Evolutionary conservation across 306 rosid genomes (phyloP), one percentile per base, ranked within the genome.

Genomic region (Biancaea sappan): DNA sequence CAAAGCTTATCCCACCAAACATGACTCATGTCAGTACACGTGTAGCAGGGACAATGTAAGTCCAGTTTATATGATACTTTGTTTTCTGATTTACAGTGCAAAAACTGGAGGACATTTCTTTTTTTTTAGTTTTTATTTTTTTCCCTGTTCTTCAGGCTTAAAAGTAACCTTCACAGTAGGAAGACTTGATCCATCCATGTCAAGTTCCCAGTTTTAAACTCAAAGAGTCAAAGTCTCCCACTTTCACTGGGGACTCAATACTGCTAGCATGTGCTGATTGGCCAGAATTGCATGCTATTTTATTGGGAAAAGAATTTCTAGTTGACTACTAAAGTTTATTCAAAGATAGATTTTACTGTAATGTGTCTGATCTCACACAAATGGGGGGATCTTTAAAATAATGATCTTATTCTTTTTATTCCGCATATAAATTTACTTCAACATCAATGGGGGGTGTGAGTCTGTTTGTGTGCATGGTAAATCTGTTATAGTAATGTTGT

Each of bases 21-120:
- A 69, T 85, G 84, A 85, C 97, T 79, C 99, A 94, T 22, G 91
- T 92, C 65, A 94, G 98, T 80, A 94, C 99, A n/a, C 97, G 99
- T 19, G 99, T 94, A 47, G 99, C 99, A 21, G 99, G 99, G 87
- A 94, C 99, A 32, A 64, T 94, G 99, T 94, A 81, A 88, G 97
- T 74, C 16, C 60, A 35, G 16, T 19, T 5, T 22, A 44, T 52
- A 28, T 41, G 53, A 37, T 58, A 44, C 47, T 69, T 28, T 43
- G 43, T 19, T 21, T 61, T 58, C n/a, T 60, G 28, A 57, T 73
- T 59, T 71, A 78, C 38, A 26, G 51, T 51, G 48, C 21, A 34
- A 13, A 58, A 54, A 32, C 78, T 48, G 67, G 41, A 69, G 9
- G 6, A 4, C 8, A 48, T 67, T 60, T 70, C 6, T 69, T 63